Percentiles rank a stretch among this genome's conserved stretches.
These are phyloP conservation scores for Xylaria sp. DNA, from an alignment of 2,329 filamentous ascomycete species.

Conservation along the genomic window DNA sequence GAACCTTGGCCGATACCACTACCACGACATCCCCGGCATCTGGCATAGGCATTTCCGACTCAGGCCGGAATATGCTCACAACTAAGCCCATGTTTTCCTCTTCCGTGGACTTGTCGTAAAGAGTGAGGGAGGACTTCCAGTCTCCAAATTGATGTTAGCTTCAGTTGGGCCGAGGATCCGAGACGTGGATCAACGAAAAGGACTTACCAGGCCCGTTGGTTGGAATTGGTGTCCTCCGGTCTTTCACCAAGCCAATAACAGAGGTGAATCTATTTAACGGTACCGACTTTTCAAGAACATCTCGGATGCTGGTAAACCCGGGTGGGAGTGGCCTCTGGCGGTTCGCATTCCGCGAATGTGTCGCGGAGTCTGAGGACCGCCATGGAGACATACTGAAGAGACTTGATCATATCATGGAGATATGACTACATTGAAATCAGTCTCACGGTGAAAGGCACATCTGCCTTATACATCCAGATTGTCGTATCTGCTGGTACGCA, in stretches of 20 bases:
- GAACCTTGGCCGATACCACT: constrained; percentile 59
- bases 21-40: constrained; percentile 66
- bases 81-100: constrained; percentile 43
- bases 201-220: constrained; percentile 55
- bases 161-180: not conserved
- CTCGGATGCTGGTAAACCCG: constrained; percentile 45
- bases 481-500: not conserved
- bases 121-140: constrained; percentile 60
- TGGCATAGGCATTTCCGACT: constrained; percentile 52
- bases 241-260: constrained; percentile 72
- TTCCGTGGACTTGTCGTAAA: constrained; percentile 62
- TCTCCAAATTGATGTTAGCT: constrained; percentile 45
- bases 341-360: constrained; percentile 7
- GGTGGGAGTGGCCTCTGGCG: constrained; percentile 23
- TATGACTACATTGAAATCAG: constrained; percentile 7
- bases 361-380: constrained; percentile 18
- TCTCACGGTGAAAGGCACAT: constrained; percentile 3
- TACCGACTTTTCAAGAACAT: constrained; percentile 47
- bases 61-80: constrained; percentile 64
- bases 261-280: constrained; percentile 45
- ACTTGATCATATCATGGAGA: constrained; percentile 3
- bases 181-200: not conserved
- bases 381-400: constrained; percentile 22
- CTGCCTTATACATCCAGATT: not conserved
- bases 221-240: constrained; percentile 56